These are phyloP conservation scores for Lantana camara DNA, from an alignment of 257 asterid species.

Conservation along the genomic window DNA sequence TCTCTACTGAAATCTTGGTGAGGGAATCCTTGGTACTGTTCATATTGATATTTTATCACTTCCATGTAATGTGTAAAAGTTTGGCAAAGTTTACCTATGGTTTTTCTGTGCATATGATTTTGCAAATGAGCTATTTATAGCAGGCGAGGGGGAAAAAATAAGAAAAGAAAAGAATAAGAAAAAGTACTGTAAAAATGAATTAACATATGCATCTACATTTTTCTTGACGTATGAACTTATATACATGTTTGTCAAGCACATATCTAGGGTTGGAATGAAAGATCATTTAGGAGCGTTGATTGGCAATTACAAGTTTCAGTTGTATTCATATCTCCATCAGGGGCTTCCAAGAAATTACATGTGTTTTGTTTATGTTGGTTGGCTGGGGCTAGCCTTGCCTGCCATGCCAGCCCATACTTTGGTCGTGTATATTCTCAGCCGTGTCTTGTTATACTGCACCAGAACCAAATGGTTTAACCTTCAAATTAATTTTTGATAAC, in stretches of 20 bases:
- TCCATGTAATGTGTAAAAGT: slow-evolving; percentile 10
- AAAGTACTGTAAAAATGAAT: too few relatives aligned
- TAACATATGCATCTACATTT: too few relatives aligned
- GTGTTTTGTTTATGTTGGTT: too few relatives aligned
- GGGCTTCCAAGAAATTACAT: too few relatives aligned
- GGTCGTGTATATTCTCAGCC: slow-evolving; percentile 11
- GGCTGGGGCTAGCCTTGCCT: too few relatives aligned
- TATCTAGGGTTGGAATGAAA: too few relatives aligned
- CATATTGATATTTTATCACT: background rate
- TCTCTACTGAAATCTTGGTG: slow-evolving; percentile 2
- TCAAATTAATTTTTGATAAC: slow-evolving; percentile 26
- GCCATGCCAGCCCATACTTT: background rate
- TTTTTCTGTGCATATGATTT: slow-evolving; percentile 1
- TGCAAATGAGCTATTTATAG: background rate
- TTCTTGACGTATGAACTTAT: too few relatives aligned
- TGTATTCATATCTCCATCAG: too few relatives aligned
- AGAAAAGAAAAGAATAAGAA: too few relatives aligned
- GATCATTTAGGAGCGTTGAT: too few relatives aligned
- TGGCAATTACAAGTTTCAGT: too few relatives aligned
- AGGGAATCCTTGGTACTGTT: slow-evolving; percentile 5
- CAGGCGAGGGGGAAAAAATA: background rate
- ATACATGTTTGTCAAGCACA: too few relatives aligned
- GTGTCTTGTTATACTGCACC: slow-evolving; percentile 17
- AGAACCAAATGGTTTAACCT: slow-evolving; percentile 15
- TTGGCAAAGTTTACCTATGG: slow-evolving; percentile 13